A percentile compares a stretch with the other conserved stretches of the same genome.
These are phyloP conservation scores for Ustilago esculenta DNA, from an alignment of 1,284 basidiomycete genomes.

Conservation along the genomic window DNA sequence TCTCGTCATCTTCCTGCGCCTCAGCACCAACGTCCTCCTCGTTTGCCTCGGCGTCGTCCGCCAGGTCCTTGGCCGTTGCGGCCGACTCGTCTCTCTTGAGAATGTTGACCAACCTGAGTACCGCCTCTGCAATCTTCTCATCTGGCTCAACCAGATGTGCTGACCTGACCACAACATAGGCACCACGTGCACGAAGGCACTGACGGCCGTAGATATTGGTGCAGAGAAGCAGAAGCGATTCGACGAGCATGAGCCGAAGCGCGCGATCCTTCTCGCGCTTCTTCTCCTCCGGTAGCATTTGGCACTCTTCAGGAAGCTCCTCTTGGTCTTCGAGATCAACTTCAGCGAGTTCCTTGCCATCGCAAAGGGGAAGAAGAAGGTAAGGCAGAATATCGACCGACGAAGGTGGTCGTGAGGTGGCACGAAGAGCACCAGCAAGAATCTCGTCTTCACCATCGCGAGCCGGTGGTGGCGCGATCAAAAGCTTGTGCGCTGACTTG, in stretches of 20 bases:
- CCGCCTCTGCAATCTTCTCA: conserved; percentile 72
- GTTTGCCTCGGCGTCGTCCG: conserved; percentile 41
- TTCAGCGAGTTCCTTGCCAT: conserved; percentile 78
- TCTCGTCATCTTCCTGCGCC: conserved; percentile 33
- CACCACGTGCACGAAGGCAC: conserved; percentile 80
- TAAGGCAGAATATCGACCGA: conserved; percentile 64
- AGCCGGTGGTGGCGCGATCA: conserved; percentile 55
- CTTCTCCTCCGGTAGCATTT: conserved; percentile 87
- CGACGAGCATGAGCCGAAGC: conserved; percentile 84
- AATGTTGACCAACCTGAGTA: conserved; percentile 64
- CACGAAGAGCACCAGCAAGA: conserved; percentile 49
- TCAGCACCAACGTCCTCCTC: conserved; percentile 49
- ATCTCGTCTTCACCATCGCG: conserved; percentile 46
- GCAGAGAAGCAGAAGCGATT: conserved; percentile 86
- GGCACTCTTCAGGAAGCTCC: conserved; percentile 81
- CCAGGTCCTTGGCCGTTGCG: conserved; percentile 46
- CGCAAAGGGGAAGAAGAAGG: conserved; percentile 88
- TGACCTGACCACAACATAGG: conserved; percentile 85
- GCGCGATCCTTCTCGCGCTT: conserved; percentile 81
- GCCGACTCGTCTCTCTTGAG: conserved; percentile 64
- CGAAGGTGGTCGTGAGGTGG: conserved; percentile 47
- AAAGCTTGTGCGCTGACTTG: conserved; percentile 60
- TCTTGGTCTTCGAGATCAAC: conserved; percentile 80
- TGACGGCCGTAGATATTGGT: conserved; percentile 89
- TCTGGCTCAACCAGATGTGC: conserved; percentile 83